Percentiles rank a stretch among this genome's conserved stretches.
Evolutionary conservation across 116 monocot species (phyloP).

Genomic region (Posidonia oceanica): DNA sequence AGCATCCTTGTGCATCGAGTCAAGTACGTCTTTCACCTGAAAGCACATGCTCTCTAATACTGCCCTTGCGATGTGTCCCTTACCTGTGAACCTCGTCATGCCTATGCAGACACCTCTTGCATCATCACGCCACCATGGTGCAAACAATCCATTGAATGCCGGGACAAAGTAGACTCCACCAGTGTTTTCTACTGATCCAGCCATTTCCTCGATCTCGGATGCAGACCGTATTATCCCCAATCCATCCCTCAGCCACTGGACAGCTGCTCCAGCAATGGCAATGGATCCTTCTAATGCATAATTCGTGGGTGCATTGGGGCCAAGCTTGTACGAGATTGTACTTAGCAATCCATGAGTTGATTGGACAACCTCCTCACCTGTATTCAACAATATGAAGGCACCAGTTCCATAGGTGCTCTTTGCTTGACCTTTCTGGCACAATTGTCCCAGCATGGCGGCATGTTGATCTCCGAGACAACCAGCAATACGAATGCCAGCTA

Average conservation of each 20-base stretch:
- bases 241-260: conserved; percentile 92
- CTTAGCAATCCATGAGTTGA: conserved; percentile 62
- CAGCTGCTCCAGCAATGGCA: conserved; percentile 87
- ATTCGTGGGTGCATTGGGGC: conserved; percentile 41
- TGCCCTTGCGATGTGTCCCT: conserved; percentile 70
- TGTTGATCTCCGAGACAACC: conserved; percentile 92
- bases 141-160: conserved; percentile 88
- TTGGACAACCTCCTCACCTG: conserved; percentile 42
- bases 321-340: conserved; percentile 81
- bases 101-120: conserved; percentile 68
- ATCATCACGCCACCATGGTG: conserved; percentile 97
- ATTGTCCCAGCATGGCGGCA: conserved; percentile 84
- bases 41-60: conserved; percentile 91
- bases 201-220: conserved; percentile 51
- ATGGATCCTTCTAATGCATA: conserved; percentile 93
- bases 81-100: conserved; percentile 73
- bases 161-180: conserved; percentile 93
- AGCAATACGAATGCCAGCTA: conserved; percentile 59
- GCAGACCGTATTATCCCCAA: conserved; percentile 64
- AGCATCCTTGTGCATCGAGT: conserved; percentile 82
- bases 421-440: conserved; percentile 68
- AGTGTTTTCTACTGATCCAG: conserved; percentile 50
- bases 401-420: conserved; percentile 97
- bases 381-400: conserved; percentile 86
- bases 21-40: conserved; percentile 89